phyloP scores from a whole-genome alignment of 257 asterid genomes.

The Euphrasia confusa region DNA sequence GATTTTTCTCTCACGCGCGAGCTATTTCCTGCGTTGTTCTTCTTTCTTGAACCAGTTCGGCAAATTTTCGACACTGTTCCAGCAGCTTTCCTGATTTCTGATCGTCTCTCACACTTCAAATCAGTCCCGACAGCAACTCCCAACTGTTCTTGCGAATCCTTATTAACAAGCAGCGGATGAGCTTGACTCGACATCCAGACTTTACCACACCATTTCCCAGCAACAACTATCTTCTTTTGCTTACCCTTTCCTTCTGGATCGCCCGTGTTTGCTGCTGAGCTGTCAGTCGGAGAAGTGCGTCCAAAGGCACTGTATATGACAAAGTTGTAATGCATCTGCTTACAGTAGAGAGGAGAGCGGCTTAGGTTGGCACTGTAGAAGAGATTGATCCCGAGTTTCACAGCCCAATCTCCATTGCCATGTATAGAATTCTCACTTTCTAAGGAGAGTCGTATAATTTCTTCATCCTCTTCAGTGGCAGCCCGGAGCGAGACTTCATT shows the following conservation, averaged over 20 bases:
- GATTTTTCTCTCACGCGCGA: constrained; percentile 31
- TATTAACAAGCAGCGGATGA: constrained; percentile 66
- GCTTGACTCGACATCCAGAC: constrained; percentile 96
- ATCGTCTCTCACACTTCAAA: constrained; percentile 41
- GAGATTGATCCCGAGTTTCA: constrained; percentile 87
- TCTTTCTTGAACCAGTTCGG: constrained; percentile 46
- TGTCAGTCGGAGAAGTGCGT: constrained; percentile 41
- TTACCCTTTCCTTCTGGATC: constrained; percentile 49
- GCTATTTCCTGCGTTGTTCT: constrained; percentile 33
- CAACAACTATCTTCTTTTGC: constrained; percentile 71
- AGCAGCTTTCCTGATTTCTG: background rate
- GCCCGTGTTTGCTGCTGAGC: constrained; percentile 17
- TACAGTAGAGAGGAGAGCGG: constrained; percentile 87
- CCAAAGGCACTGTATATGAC: constrained; percentile 78
- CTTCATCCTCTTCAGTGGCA: constrained; percentile 67
- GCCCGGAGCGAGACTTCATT: constrained; percentile 52
- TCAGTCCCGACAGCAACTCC: constrained; percentile 19
- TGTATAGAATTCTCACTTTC: constrained; percentile 78
- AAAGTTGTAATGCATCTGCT: constrained; percentile 90
- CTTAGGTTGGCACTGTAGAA: constrained; percentile 91
- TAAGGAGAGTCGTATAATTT: constrained; percentile 59
- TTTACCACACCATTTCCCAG: constrained; percentile 99
- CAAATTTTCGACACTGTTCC: constrained; percentile 7
- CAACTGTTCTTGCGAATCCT: constrained; percentile 34
- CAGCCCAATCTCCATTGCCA: constrained; percentile 97